Evolutionary conservation across 441 rosid species (phyloP), one percentile per base, ranked within the genome.

Genomic region (Bocquillonia castaneifolia): DNA sequence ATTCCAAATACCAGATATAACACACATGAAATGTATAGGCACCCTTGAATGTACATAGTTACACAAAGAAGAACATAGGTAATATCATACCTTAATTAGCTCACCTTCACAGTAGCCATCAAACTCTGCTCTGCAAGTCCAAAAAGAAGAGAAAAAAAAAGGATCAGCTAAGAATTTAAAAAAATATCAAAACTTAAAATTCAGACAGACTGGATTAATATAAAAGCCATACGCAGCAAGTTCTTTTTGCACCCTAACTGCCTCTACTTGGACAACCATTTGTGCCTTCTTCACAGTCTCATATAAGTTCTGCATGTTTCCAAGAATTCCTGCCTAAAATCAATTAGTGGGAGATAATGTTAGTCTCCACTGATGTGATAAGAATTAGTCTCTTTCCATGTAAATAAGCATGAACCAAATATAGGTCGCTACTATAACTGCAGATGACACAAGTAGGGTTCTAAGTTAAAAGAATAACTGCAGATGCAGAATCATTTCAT

Each of bases 21-120:
- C 17, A 1, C 13, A 12, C 44, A 10, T 34, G 37, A 3, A 34
- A 34, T 40, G n/a, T n/a, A n/a, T n/a, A 36, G 40, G 22, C 10
- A 32, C 52, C 10, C 22, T n/a, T 5, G 17, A 40, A 36, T 8
- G 25, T 22, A 25, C 20, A 20, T 40, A 34, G 18, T 23, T 32
- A 7, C 14, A 48, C 10, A 3, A 13, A 18, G 4, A 39, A 28
- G n/a, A 20, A 68, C 44, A 56, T 37, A 50, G 48, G 17, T 18
- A 29, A 34, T 18, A 63, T 64, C 71, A 72, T 74, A 87, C 98
- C 96, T 88, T 92, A 61, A 92, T 88, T 48, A 92, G 88, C 80
- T 90, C 98, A 60, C 91, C 98, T 85, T 87, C 90, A 77, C 96
- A 90, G 66, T 92, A 90, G 72, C 98, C 96, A 84, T 92, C 96